Evolutionary conservation across 2,329 filamentous ascomycete species (phyloP), one percentile per base, ranked within the genome.

Genomic region (Pseudogymnoascus sp.): DNA sequence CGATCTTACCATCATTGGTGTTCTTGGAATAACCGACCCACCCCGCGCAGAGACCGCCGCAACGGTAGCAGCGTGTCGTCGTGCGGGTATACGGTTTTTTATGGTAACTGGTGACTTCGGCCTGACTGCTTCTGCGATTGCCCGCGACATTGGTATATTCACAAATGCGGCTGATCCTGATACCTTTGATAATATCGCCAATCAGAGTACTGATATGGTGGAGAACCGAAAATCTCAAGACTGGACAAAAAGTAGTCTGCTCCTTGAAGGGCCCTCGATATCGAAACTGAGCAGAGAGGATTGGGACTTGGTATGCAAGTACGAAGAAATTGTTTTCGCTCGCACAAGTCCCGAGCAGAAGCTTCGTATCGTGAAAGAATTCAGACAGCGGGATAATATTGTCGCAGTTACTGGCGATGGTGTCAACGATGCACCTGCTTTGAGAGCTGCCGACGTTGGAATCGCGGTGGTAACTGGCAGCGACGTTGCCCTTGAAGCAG

Each of bases 21-120:
- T 84, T 14, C 78, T 84, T 14, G 82, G 81, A 4, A 80, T 81
- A 62, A 48, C 21, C 11, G 83, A 86, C 68, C 83, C 84, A 28
- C 82, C 82, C 6, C 77, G 83, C 63, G 77, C 81, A 43, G 84
- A 86, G 68, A 85, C 85, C 31, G 79, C 82, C 0, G 77, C 78
- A 6, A 83, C 85, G 0, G 77, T 85, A 37, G 76, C 78, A 13
- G 88, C 82, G 0, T 79, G 91, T 13, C 83, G 88, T 3, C 80
- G 83, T 0, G 89, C 90, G 1, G 87, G 87, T 1, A 88, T 92
- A 62, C 80, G 86, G 13, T 84, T 91, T 41, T 87, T 89, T 73
- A 92, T 92, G 89, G 89, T 83, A 66, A 92, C 89, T 1, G 89
- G 89, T 3, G 89, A 92, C 71, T 91, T 89, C 71, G 86, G 86